Percentiles rank a stretch among this genome's conserved stretches.
These are phyloP conservation scores for Amanita thiersii DNA, from an alignment of 768 basidiomycete genomes.

Conservation along the genomic window DNA sequence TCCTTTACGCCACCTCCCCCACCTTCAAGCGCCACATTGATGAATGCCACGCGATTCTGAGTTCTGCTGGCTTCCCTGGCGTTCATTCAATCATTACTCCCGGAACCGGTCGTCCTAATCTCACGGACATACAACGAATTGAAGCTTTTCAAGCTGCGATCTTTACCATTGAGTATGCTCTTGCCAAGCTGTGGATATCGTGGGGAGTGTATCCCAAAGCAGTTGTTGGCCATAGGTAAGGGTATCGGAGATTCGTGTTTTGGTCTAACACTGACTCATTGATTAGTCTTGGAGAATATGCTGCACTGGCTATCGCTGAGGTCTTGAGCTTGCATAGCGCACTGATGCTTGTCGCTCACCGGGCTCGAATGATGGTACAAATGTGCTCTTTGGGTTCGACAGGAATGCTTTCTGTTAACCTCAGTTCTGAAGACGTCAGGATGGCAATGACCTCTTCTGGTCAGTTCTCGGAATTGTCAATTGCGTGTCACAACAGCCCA, in stretches of 20 bases:
- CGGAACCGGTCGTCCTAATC: constrained; percentile 12
- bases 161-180: constrained; percentile 55
- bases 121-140: constrained; percentile 25
- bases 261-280: constrained; percentile 3
- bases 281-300: constrained; percentile 66
- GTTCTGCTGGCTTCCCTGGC: constrained; percentile 40
- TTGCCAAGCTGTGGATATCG: constrained; percentile 56
- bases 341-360: constrained; percentile 45
- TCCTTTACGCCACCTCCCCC: constrained; percentile 41
- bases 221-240: constrained; percentile 68
- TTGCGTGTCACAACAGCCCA: constrained; percentile 59
- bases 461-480: constrained; percentile 28
- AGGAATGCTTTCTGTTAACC: constrained; percentile 55
- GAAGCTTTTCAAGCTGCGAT: constrained; percentile 46
- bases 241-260: background rate
- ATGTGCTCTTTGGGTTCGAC: constrained; percentile 36
- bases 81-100: constrained; percentile 36
- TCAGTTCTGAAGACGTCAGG: constrained; percentile 24
- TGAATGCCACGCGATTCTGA: constrained; percentile 46
- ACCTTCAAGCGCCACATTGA: constrained; percentile 47
- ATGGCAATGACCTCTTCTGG: constrained; percentile 23
- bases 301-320: constrained; percentile 55
- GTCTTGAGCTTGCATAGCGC: constrained; percentile 51
- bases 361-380: constrained; percentile 48
- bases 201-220: constrained; percentile 60